Evolutionary conservation across 305 asterid species (phyloP).

Genomic region (Euphrasia arctica): DNA sequence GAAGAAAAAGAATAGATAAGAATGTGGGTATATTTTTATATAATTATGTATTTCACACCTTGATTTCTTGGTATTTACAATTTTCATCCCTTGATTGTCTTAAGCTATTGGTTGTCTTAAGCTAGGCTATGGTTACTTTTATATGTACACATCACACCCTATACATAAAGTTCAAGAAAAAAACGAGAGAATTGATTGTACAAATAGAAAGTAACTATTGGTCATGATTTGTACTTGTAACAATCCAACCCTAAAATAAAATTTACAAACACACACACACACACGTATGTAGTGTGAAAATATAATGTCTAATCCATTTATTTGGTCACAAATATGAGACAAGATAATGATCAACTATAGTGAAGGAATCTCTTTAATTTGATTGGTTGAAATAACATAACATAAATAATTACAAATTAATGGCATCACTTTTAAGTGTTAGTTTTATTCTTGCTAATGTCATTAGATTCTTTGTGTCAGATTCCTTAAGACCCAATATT

Average conservation of each 20-base stretch:
- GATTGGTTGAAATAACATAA: conserved; percentile 21
- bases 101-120: too few species aligned
- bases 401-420: not conserved
- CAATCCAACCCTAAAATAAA: not conserved
- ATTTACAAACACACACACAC: too few species aligned
- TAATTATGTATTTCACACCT: too few species aligned
- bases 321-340: conserved; percentile 26
- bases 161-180: conserved; percentile 20
- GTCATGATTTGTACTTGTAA: not conserved
- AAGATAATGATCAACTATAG: conserved; percentile 27
- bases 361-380: conserved; percentile 13
- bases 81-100: too few species aligned
- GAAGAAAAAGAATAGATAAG: too few species aligned
- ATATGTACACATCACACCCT: too few species aligned
- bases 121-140: too few species aligned
- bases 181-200: not conserved
- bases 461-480: conserved; percentile 19
- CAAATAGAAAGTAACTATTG: not conserved
- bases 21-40: too few species aligned
- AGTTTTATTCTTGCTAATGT: conserved; percentile 10
- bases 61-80: too few species aligned
- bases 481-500: too few species aligned
- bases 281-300: not conserved
- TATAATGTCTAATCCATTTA: too few species aligned
- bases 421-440: conserved; percentile 11